Evolutionary conservation across 2,329 filamentous ascomycete genomes (phyloP), one percentile per base, ranked within the genome.

Genomic region (Ceratocystis papillata): DNA sequence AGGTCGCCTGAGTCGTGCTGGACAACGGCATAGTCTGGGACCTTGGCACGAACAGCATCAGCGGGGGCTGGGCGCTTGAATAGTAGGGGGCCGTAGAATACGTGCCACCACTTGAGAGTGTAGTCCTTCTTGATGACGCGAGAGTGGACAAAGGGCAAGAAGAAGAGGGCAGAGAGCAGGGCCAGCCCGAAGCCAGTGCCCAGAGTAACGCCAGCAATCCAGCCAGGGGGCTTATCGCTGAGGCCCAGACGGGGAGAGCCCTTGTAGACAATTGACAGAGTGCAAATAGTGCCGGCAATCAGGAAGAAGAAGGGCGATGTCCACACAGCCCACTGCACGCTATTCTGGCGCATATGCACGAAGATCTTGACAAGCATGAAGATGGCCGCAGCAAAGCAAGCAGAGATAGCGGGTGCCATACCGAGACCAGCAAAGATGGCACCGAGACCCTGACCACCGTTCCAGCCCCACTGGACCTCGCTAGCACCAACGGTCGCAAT

Each of bases 181-280:
- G 75, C 78, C 44, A 90, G 75, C 67, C 83, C 87, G 60, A 75
- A 77, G 68, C 87, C 87, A 45, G 79, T 79, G 50, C 87, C 86
- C 68, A 90, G 72, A 20, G 84, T 86, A 68, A 90, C 86, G 15
- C 81, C 76, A 10, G 80, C 86, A 68, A 90, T 83, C 72, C 83
- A 90, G 81, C 82, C 85, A 7, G 75, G 74, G 1, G 87, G 85
- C 79, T 86, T 87, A 76, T 86, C 83, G 77, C 77, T 79, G 33
- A 89, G 77, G 25, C 81, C 80, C 37, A 89, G 80, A 67, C 79
- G 85, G 28, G 88, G 87, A 8, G 87, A 89, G 41, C 88, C 88
- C 80, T 91, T 90, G 81, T 89, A 90, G 70, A 91, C 87, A 71
- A 92, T 85, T 55, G 86, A 89, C 4, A 92, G 79, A 0, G 87